Evolutionary conservation across 169 alveolate species (phyloP), one percentile per base, ranked within the genome.

Genomic region (Cryptosporidium ubiquitum): DNA sequence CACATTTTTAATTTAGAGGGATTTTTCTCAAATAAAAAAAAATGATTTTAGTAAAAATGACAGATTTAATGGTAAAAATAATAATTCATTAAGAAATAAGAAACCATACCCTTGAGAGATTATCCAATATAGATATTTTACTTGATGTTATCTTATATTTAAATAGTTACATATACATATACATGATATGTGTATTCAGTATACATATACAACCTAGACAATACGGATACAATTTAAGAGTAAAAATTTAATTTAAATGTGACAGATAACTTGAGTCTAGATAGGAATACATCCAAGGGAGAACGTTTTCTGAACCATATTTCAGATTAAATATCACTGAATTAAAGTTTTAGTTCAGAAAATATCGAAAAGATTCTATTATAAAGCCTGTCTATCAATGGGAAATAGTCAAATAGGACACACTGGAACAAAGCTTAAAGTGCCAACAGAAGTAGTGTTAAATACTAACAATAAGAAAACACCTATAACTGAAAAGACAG

Each of bases 331-430:
- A 31, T 1, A 9, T n/a, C 35, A 55, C 66, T 23, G 66, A 55
- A 55, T 55, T 26, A 55, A 55, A 55, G 37, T 9, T 55, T 55
- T 26, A 47, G 37, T 55, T 23, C 29, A 55, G 66, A 35, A 26
- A 26, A 16, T n/a, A 55, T 55, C 35, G 35, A 23, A 6, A 55
- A 20, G 4, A 26, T 26, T 55, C 66, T 51, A 55, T 4, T 12
- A 55, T 23, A 7, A 55, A 55, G 66, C 35, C 66, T 26, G 4
- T 5, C 20, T 37, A 61, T 40, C 52, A 39, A 79, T 79, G 89
- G 89, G 89, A 33, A 64, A 64, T 31, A 31, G 79, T 58, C 29
- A 39, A 44, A 9, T 33, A 64, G 68, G 55, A 12, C 51, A 79
- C 40, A 26, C 64, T 16, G 75, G 89, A 26, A 57, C 89, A 3